Conservation (phyloP, 2,329 filamentous ascomycete species). For the Aspergillus clavatus region DNA sequence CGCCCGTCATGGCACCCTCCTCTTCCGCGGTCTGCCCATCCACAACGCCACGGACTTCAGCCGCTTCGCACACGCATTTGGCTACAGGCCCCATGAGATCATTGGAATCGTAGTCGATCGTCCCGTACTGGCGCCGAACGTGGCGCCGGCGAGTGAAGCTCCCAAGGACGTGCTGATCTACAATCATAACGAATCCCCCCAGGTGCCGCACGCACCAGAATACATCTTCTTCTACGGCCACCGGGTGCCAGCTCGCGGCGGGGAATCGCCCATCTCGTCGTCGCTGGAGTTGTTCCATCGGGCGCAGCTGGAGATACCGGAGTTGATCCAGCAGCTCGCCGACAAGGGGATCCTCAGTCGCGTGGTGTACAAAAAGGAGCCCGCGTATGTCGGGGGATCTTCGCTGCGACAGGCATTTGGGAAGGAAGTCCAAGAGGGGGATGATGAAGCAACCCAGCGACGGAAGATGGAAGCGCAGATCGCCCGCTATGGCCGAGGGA, state of each 20-base stretch:
- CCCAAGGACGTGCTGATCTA: constrained; percentile 48
- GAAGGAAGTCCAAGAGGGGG: constrained; percentile 43
- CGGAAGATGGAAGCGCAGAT: constrained; percentile 50
- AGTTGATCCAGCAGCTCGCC: constrained; percentile 42
- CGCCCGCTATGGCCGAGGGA: constrained; percentile 42
- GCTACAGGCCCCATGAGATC: constrained; percentile 46
- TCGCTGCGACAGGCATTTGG: constrained; percentile 47
- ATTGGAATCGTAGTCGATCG: constrained; percentile 49
- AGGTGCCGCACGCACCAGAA: constrained; percentile 49
- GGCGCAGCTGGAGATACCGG: constrained; percentile 44
- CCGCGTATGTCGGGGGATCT: constrained; percentile 45
- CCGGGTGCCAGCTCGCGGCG: constrained; percentile 31
- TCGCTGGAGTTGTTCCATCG: constrained; percentile 46
- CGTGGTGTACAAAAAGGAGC: constrained; percentile 41
- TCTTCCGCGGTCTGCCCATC: constrained; percentile 47
- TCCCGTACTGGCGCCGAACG: constrained; percentile 42
- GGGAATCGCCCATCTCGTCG: constrained; percentile 47
- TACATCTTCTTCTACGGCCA: constrained; percentile 50
- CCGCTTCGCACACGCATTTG: constrained; percentile 48
- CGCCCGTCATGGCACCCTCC: constrained; percentile 43
- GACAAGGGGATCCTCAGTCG: constrained; percentile 44
- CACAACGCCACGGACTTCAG: constrained; percentile 44
- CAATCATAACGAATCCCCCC: constrained; percentile 50
- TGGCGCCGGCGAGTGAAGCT: constrained; percentile 47
- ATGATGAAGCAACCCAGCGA: constrained; percentile 39